These are phyloP conservation scores for Saccharomycopsis selenospora DNA, from an alignment of 805 yeast species.

Conservation along the genomic window DNA sequence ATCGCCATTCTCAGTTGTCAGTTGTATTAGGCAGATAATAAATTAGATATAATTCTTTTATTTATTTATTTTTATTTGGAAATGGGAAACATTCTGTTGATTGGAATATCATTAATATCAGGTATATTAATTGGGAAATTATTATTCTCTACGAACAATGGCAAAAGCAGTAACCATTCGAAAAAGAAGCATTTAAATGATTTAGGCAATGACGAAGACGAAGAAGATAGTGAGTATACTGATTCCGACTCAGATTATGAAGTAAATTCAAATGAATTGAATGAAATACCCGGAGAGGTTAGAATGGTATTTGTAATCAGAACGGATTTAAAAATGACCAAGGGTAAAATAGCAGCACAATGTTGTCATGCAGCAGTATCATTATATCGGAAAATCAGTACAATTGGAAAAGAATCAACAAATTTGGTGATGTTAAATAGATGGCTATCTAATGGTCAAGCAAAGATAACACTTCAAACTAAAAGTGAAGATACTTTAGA, in stretches of 20 bases:
- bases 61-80: no score
- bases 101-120: no score
- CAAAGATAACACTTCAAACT: conserved; percentile 81
- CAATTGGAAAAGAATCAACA: conserved; percentile 23
- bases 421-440: conserved; percentile 58
- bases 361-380: conserved; percentile 97
- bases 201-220: no score
- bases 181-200: no score
- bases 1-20: no score
- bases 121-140: no score
- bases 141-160: no score
- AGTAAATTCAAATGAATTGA: conserved; percentile 52
- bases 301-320: conserved; percentile 85
- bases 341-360: conserved; percentile 96
- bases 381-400: conserved; percentile 48
- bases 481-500: conserved; percentile 61
- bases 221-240: conserved; percentile 33
- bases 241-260: conserved; percentile 50
- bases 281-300: conserved; percentile 70
- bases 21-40: no score
- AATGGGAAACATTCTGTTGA: no score
- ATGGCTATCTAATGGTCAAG: conserved; percentile 87
- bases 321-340: conserved; percentile 83
- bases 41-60: no score
- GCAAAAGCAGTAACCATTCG: no score